Evolutionary conservation across 306 rosid species (phyloP).

Genomic region (Cucurbita maxima): DNA sequence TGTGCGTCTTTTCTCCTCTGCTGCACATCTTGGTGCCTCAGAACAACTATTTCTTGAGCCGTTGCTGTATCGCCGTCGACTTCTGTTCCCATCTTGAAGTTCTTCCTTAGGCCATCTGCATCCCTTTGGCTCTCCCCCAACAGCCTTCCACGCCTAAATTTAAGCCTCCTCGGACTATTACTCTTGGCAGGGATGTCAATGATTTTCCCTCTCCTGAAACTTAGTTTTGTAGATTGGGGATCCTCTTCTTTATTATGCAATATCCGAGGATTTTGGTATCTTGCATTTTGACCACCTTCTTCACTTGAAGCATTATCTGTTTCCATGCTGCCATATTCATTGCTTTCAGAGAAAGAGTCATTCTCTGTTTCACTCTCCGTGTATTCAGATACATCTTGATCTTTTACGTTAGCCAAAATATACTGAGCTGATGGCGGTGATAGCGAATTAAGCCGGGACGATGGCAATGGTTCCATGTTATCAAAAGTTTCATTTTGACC

Average conservation of each 20-base stretch:
- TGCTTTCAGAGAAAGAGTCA: conserved; percentile 22
- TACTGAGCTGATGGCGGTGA: conserved; percentile 11
- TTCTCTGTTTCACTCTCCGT: conserved; percentile 38
- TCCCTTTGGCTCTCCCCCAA: conserved; percentile 22
- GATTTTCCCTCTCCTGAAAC: conserved; percentile 55
- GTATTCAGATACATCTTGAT: conserved; percentile 36
- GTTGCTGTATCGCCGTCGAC: conserved; percentile 10
- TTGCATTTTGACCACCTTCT: conserved; percentile 18
- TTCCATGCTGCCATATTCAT: conserved; percentile 24
- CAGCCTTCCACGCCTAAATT: conserved; percentile 43
- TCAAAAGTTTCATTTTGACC: conserved; percentile 17
- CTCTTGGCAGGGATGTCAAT: conserved; percentile 32
- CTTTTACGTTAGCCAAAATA: conserved; percentile 19
- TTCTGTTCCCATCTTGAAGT: conserved; percentile 29
- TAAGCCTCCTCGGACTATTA: conserved; percentile 49
- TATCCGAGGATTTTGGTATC: conserved; percentile 16
- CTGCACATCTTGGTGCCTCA: conserved; percentile 63
- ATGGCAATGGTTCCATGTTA: conserved; percentile 3
- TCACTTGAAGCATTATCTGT: conserved; percentile 15
- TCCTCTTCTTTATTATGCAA: conserved; percentile 26
- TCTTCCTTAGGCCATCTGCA: conserved; percentile 20
- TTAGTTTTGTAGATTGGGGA: conserved; percentile 21
- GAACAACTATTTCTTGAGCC: conserved; percentile 36
- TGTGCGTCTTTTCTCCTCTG: conserved; percentile 58
- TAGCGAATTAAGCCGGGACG: neutral